Evolutionary conservation across 441 rosid genomes (phyloP).

Genomic region (Codiaeum variegatum): DNA sequence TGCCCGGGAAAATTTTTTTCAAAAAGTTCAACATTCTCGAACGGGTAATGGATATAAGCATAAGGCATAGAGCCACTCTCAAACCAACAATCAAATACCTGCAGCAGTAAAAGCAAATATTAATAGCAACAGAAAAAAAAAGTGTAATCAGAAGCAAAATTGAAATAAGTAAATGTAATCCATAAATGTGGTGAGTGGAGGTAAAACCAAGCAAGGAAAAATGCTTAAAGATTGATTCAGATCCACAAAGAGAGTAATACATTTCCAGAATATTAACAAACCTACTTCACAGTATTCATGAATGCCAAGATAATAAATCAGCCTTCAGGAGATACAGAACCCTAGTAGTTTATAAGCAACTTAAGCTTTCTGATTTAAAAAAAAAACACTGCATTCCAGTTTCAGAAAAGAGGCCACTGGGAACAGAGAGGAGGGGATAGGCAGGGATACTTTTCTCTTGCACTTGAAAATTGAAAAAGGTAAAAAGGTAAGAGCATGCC

Average conservation of each 20-base stretch:
- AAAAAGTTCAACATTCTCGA: conserved; percentile 85
- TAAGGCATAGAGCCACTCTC: conserved; percentile 99
- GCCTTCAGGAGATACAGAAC: background rate
- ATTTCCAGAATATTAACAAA: background rate
- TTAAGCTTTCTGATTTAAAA: background rate
- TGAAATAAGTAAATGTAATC: background rate
- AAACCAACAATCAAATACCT: conserved; percentile 99
- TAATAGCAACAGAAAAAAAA: background rate
- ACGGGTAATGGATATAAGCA: conserved; percentile 95
- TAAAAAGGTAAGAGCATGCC: too few species aligned
- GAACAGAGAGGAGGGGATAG: too few species aligned
- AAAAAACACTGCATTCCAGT: background rate
- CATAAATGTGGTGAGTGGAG: background rate
- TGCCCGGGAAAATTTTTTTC: conserved; percentile 95
- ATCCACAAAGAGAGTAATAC: background rate
- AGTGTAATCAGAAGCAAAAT: background rate
- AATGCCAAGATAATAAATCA: background rate
- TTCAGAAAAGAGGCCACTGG: background rate
- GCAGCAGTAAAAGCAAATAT: conserved; percentile 26
- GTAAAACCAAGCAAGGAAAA: background rate
- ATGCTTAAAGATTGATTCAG: background rate
- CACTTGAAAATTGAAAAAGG: too few species aligned
- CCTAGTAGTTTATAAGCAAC: background rate
- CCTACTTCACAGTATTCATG: background rate
- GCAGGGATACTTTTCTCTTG: too few species aligned